A percentile compares a stretch with the other conserved stretches of the same genome.
Conservation (phyloP, 768 basidiomycete species). For the Serendipita sp. region DNA sequence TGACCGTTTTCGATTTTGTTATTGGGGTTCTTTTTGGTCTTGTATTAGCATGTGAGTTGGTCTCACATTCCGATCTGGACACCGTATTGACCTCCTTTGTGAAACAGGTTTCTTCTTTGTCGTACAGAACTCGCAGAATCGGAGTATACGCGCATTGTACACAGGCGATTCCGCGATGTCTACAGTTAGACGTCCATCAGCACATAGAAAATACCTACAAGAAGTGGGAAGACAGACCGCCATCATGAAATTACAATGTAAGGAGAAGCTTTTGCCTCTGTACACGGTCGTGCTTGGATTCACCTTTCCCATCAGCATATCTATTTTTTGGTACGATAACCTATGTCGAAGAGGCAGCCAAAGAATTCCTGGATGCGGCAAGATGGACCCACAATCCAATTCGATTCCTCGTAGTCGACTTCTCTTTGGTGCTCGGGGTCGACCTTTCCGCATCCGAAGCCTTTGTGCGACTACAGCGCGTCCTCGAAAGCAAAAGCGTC, state of each 20-base stretch:
- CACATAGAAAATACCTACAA: conserved; percentile 79
- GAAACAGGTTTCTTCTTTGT: conserved; percentile 79
- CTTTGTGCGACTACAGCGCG: conserved; percentile 74
- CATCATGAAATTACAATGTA: conserved; percentile 73
- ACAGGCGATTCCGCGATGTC: conserved; percentile 75
- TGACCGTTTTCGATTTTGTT: conserved; percentile 92
- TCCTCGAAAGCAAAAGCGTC: conserved; percentile 60
- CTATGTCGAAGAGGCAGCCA: conserved; percentile 74
- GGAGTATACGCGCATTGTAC: conserved; percentile 69
- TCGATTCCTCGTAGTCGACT: conserved; percentile 78
- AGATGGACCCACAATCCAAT: conserved; percentile 61
- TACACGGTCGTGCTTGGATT: background rate
- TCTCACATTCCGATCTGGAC: background rate
- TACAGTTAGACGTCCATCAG: conserved; percentile 75
- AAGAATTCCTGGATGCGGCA: conserved; percentile 50
- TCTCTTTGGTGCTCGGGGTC: conserved; percentile 71
- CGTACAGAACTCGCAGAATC: conserved; percentile 75
- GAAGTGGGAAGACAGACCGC: conserved; percentile 85
- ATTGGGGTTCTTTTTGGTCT: conserved; percentile 86
- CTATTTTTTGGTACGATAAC: conserved; percentile 90
- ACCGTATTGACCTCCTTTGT: background rate
- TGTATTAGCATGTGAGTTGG: conserved; percentile 60
- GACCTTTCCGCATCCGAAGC: conserved; percentile 94
- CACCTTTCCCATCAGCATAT: conserved; percentile 34
- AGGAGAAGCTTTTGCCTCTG: background rate